Percentiles rank a stretch among this genome's conserved stretches.
These are phyloP conservation scores for Fusarium gaditjirri DNA, from an alignment of 2,329 filamentous ascomycete species.

Conservation along the genomic window DNA sequence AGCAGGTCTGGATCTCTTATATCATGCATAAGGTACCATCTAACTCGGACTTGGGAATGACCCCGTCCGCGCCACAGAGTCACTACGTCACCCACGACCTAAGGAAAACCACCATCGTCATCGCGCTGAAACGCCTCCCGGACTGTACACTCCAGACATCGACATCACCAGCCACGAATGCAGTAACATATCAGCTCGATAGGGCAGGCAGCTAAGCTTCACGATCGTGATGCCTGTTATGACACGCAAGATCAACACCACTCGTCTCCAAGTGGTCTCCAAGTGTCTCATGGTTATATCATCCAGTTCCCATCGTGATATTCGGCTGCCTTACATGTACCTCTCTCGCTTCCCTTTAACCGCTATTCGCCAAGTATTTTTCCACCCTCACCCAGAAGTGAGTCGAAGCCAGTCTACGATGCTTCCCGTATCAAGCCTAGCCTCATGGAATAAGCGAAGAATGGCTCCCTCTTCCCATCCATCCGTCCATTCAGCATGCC, in stretches of 20 bases:
- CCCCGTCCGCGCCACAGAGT: constrained; percentile 33
- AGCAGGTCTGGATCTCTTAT: constrained; percentile 18
- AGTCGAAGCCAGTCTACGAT: neutral
- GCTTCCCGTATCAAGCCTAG: constrained; percentile 25
- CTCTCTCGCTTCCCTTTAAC: neutral
- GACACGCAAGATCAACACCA: neutral
- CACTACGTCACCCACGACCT: constrained; percentile 39
- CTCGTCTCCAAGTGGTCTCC: neutral
- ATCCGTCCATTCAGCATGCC: neutral
- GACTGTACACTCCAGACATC: constrained; percentile 12
- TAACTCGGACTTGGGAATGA: constrained; percentile 17
- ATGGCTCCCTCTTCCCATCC: constrained; percentile 16
- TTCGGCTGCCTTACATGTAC: neutral
- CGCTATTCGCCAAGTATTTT: neutral
- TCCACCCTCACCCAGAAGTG: neutral
- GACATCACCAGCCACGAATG: constrained; percentile 18
- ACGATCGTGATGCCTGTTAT: constrained; percentile 2
- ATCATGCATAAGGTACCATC: constrained; percentile 8
- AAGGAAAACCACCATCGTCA: constrained; percentile 31
- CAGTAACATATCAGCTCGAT: neutral
- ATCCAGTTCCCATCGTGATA: neutral
- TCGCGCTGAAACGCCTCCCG: constrained; percentile 21
- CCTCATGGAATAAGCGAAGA: neutral
- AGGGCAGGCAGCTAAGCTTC: neutral
- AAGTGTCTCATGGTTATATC: neutral